Evolutionary conservation across 306 rosid species (phyloP).

Genomic region (Prunus armeniaca): DNA sequence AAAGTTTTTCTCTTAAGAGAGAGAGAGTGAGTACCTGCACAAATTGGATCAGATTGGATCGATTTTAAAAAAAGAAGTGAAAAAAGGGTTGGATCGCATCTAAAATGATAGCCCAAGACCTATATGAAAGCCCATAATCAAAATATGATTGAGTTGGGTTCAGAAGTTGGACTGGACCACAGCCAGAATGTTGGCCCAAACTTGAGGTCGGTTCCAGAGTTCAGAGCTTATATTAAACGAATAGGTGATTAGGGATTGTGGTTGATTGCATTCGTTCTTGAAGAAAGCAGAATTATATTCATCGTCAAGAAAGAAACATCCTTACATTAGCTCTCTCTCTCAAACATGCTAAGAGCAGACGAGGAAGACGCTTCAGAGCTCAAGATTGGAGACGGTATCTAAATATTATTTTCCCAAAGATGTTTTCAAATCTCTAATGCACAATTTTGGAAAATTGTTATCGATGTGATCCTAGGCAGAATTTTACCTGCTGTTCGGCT

Average conservation of each 20-base stretch:
- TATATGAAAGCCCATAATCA: background rate
- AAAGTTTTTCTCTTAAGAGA: too few species aligned
- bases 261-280: background rate
- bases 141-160: background rate
- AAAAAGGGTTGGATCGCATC: too few species aligned
- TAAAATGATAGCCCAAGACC: background rate
- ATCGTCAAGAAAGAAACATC: background rate
- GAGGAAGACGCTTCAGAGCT: conserved; percentile 37
- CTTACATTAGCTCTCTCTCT: background rate
- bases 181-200: background rate
- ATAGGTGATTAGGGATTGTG: background rate
- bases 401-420: background rate
- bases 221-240: background rate
- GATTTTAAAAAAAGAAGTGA: too few species aligned
- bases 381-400: conserved; percentile 30
- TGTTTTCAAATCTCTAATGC: background rate
- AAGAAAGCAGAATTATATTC: background rate
- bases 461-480: background rate
- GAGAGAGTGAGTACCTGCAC: too few species aligned
- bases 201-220: background rate
- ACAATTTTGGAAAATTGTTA: background rate
- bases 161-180: too few species aligned
- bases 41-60: too few species aligned
- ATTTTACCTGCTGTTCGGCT: too few species aligned
- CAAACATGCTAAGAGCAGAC: background rate